These are phyloP conservation scores for Nakazawaea populi DNA, from an alignment of 805 yeast species.

Conservation along the genomic window DNA sequence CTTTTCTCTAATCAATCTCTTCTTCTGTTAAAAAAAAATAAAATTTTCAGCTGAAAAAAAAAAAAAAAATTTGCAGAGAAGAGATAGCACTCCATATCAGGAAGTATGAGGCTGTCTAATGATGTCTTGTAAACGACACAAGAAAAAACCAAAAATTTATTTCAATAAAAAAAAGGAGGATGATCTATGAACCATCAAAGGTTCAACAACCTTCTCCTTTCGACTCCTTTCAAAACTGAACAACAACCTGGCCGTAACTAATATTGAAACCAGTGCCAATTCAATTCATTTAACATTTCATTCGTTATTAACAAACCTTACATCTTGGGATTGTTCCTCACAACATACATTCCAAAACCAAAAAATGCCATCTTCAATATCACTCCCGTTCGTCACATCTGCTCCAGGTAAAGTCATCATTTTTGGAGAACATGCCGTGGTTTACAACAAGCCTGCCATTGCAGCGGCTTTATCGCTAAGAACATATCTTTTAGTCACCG, in stretches of 20 bases:
- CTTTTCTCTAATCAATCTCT: neutral
- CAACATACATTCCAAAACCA: too few relatives aligned
- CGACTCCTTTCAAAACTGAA: too few relatives aligned
- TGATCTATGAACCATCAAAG: too few relatives aligned
- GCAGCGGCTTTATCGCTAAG: slow-evolving; percentile 91
- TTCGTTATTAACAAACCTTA: too few relatives aligned
- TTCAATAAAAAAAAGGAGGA: too few relatives aligned
- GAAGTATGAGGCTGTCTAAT: too few relatives aligned
- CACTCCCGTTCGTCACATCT: slow-evolving; percentile 64
- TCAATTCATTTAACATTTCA: neutral
- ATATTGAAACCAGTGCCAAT: neutral
- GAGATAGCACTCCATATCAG: too few relatives aligned
- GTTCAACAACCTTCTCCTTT: too few relatives aligned
- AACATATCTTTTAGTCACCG: slow-evolving; percentile 68
- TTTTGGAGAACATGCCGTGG: slow-evolving; percentile 97
- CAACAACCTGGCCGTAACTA: too few relatives aligned
- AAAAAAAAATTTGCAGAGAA: neutral
- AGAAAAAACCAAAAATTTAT: neutral
- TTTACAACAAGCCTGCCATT: slow-evolving; percentile 87
- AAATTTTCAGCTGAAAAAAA: neutral
- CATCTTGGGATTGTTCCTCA: too few relatives aligned
- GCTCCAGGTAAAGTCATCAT: slow-evolving; percentile 97
- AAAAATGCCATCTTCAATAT: too few relatives aligned
- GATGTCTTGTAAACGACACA: neutral
- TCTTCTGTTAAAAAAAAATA: neutral